Base-by-base conservation (phyloP, 139 green algal genomes). In the Chloropicon primus region DNA sequence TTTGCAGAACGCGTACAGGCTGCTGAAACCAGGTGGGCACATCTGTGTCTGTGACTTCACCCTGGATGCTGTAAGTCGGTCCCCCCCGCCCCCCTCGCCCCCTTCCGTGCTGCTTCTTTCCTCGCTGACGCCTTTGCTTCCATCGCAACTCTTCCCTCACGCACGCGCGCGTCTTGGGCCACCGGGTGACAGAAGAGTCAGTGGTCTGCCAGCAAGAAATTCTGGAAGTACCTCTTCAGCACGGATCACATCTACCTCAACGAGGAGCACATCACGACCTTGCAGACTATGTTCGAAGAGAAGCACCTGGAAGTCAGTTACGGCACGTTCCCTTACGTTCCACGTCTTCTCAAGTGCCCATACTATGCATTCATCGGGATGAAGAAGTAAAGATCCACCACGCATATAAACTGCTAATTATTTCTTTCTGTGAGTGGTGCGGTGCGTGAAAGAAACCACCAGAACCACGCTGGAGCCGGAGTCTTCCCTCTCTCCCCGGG, bases 21-120 rank as follows among this genome's bases (percentile, higher is more conserved):
- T 76, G 73, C 73, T 76, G 2, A 76, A 76, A 25, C 73, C 73
- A 21, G 73, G 73, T 2, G 73, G 73, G 25, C 73, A 76, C n/a
- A 27, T 76, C 21, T 76, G 73, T 25, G 73, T 76, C 5, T 76
- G 73, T 25, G 73, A 76, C 73, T 76, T 76, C 73, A 76, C 73
- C 73, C 24, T 76, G 23, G 73, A 76, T 25, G 2, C 23, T 21
- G 73, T 22, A 2, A 76, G 41, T 62, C 41, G 41, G n/a, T n/a
- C n/a, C n/a, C 41, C 41, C 5, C 17, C 41, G 41, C 41, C 41
- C 17, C 41, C 41, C 41, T 62, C 41, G 17, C 41, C 41, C 17
- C 41, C 41, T 17, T 17, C 41, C n/a, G n/a, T n/a, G n/a, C n/a
- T 5, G 10, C 41, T 62, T 5, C 41, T 17, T 5, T 17, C 41